Evolutionary conservation across 164 flowering plant species (phyloP).

Genomic region (Annona squamosa): DNA sequence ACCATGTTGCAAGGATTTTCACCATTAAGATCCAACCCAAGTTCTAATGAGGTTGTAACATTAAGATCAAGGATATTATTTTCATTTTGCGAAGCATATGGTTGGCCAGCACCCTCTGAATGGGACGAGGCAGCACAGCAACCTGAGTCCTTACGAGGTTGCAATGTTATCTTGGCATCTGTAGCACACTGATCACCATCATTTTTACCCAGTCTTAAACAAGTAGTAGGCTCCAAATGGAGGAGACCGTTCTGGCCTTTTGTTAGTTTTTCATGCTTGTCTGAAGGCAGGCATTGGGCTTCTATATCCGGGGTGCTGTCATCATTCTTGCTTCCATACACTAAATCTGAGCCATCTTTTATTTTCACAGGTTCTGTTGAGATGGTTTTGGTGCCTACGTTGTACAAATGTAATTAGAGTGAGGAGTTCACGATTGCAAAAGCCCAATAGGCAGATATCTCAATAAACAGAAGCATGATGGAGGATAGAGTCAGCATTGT

Average conservation of each 20-base stretch:
- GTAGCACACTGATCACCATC: conserved; percentile 8
- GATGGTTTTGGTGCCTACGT: conserved; percentile 9
- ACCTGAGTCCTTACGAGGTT: conserved; percentile 2
- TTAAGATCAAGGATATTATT: conserved; percentile 9
- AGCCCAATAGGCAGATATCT: background rate
- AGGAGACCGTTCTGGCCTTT: conserved; percentile 11
- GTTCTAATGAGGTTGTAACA: conserved; percentile 19
- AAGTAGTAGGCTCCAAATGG: conserved; percentile 10
- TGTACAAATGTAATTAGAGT: background rate
- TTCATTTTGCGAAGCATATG: conserved; percentile 9
- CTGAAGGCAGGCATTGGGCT: conserved; percentile 15
- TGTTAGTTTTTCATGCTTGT: conserved; percentile 14
- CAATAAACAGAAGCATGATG: background rate
- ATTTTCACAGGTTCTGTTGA: background rate
- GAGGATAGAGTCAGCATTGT: no score
- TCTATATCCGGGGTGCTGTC: conserved; percentile 24
- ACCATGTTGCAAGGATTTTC: conserved; percentile 40
- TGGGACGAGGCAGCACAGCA: conserved; percentile 5
- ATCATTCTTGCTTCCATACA: conserved; percentile 14
- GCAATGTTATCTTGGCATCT: conserved; percentile 32
- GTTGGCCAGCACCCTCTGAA: conserved; percentile 12
- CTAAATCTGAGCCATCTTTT: conserved; percentile 9
- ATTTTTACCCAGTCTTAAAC: conserved; percentile 9
- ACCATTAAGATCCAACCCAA: conserved; percentile 47
- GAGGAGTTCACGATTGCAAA: background rate